A percentile compares a stretch with the other conserved stretches of the same genome.
Evolutionary conservation across 495 filamentous ascomycete genomes (phyloP).

Genomic region (Collariella sp.): DNA sequence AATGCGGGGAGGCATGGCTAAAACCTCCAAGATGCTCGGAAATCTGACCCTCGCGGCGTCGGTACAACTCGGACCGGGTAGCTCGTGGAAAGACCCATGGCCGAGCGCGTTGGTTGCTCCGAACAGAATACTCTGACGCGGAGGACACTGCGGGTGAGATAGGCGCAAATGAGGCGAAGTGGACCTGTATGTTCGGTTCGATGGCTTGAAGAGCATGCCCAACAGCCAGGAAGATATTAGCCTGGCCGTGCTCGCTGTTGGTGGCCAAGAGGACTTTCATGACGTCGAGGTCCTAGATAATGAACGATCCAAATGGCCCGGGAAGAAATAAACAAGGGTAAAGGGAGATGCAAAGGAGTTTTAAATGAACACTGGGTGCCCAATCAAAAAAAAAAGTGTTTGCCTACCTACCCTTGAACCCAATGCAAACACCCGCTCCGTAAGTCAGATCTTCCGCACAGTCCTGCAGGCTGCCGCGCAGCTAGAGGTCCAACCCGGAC

Average conservation of each 20-base stretch:
- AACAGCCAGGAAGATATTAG: slow-evolving; percentile 33
- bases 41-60: neutral
- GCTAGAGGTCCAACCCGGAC: too few species aligned
- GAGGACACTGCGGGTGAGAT: slow-evolving; percentile 16
- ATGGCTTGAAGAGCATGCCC: slow-evolving; percentile 36
- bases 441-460: too few species aligned
- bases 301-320: too few species aligned
- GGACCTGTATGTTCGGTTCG: slow-evolving; percentile 31
- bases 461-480: too few species aligned
- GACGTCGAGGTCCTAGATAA: too few species aligned
- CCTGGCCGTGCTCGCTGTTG: slow-evolving; percentile 33
- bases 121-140: slow-evolving; percentile 1
- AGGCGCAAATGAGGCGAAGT: slow-evolving; percentile 40
- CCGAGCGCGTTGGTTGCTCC: slow-evolving; percentile 3
- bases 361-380: too few species aligned
- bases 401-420: too few species aligned
- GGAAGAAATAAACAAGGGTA: too few species aligned
- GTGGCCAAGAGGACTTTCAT: slow-evolving; percentile 22
- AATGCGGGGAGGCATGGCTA: neutral
- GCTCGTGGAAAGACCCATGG: slow-evolving; percentile 3
- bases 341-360: too few species aligned
- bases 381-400: too few species aligned
- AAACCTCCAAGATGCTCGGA: neutral
- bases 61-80: neutral
- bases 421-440: too few species aligned